Evolutionary conservation across 2,329 filamentous ascomycete species (phyloP), one percentile per base, ranked within the genome.

Genomic region (Colletotrichum gigasporum): DNA sequence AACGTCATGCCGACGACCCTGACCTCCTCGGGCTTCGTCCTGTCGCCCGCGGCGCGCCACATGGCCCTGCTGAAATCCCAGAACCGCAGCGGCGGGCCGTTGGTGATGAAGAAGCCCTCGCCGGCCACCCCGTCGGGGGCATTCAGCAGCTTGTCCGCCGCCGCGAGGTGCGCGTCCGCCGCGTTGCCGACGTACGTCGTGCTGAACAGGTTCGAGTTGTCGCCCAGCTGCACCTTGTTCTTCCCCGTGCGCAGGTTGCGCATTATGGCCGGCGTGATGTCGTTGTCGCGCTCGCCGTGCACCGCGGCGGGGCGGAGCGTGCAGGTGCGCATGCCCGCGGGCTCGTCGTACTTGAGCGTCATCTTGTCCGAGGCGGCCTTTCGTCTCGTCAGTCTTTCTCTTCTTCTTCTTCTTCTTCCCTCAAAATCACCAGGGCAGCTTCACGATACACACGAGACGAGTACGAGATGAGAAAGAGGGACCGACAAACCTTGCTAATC

Each of bases 181-280:
- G 88, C 82, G 74, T 91, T 91, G 65, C 82, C 82, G 8, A 90
- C 85, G 72, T 90, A 90, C 18, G 88, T 89, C 71, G 87, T 90
- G 73, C 90, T 88, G 72, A 88, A 88, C 9, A 90, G 78, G 70
- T 91, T 91, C 66, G 81, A 79, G 65, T 87, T 87, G 16, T 82
- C 73, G 44, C 89, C 89, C 8, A 91, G 79, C 67, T 90, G 84
- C 74, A 89, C 85, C 47, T 82, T 80, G 1, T 88, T 85, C 54
- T 87, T 82, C 58, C 78, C 75, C 32, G 83, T 79, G n/a, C 79
- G 74, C 18, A 86, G 86, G 57, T 85, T 84, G 53, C 83, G 79
- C 65, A 89, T 80, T 56, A 90, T 81, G 12, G 82, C 80, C 30
- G 84, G 82, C 6, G 89, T 84, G 24, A 86, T 76, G 11, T 85